A percentile compares a stretch with the other conserved stretches of the same genome.
Conservation (phyloP, 2,329 filamentous ascomycete genomes). For the Cladosporium halotolerans region DNA sequence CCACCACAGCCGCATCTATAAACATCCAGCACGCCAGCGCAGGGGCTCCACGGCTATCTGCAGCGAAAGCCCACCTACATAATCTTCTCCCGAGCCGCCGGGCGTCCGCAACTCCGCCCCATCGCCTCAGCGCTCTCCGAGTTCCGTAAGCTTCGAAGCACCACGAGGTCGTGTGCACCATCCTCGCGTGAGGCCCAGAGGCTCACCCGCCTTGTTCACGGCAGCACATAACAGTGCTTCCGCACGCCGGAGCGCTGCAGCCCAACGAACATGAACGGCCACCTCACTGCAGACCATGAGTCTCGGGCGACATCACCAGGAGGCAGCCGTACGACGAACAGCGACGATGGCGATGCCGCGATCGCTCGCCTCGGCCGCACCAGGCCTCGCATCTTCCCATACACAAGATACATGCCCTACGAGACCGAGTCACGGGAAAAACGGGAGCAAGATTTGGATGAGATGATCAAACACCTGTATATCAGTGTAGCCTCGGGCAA, state of each 20-base stretch:
- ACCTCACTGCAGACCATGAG: slow-evolving; percentile 52
- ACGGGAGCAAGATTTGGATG: slow-evolving; percentile 70
- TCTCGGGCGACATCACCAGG: slow-evolving; percentile 85
- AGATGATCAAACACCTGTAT: slow-evolving; percentile 90
- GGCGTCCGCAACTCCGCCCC: neutral
- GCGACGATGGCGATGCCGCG: slow-evolving; percentile 16
- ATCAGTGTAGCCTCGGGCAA: slow-evolving; percentile 87
- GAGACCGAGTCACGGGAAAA: slow-evolving; percentile 72
- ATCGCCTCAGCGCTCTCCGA: neutral
- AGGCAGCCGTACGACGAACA: slow-evolving; percentile 44
- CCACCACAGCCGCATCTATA: neutral
- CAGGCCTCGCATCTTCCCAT: slow-evolving; percentile 81
- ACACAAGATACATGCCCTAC: slow-evolving; percentile 86
- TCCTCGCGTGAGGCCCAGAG: slow-evolving; percentile 7
- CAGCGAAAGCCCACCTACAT: neutral
- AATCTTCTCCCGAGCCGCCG: neutral
- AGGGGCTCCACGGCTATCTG: neutral
- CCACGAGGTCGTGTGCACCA: slow-evolving; percentile 11
- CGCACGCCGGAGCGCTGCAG: neutral
- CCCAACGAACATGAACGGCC: slow-evolving; percentile 6
- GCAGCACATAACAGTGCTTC: slow-evolving; percentile 13
- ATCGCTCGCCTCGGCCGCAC: slow-evolving; percentile 59
- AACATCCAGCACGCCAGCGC: neutral
- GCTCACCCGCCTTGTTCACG: slow-evolving; percentile 15
- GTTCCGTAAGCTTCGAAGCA: slow-evolving; percentile 3